Evolutionary conservation across 2,329 filamentous ascomycete genomes (phyloP), one percentile per base, ranked within the genome.

Genomic region (Talaromyces atroroseus): DNA sequence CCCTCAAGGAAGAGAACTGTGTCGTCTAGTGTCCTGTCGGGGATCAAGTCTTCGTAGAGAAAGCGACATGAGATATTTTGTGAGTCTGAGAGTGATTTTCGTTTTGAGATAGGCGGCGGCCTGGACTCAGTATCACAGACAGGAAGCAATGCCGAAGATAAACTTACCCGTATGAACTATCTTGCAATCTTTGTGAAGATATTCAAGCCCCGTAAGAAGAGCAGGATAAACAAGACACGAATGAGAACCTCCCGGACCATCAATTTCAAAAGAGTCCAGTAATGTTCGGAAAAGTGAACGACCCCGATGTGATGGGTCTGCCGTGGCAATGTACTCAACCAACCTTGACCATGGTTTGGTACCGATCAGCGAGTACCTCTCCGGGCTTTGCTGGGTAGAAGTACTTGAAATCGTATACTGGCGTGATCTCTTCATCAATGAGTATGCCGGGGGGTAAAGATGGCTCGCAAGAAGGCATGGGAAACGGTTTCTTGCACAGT

Each of bases 151-250:
- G 56, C 8, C 69, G 64, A 60, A 73, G 70, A 56, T 68, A 61
- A 60, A 67, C 59, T 34, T 62, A 78, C 76, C 76, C 49, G 76
- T 75, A 59, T 80, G 76, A 40, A 78, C 71, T n/a, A 79, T 63
- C 10, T 71, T 59, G 63, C 75, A 78, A 59, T 78, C 73, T 2
- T 64, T 73, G 59, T 80, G 78, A 1, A 81, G 53, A 38, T 64
- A 80, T 36, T 80, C 74, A 38, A 80, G 60, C 0, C 73, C 76
- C 8, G 74, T 60, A 52, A 80, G 76, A 1, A 80, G 61, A 0
- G 65, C 70, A 6, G 66, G 67, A 65, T 73, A 71, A 12, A 74
- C 66, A 14, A 75, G 67, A 45, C 71, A 75, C 40, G 46, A 60
- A 61, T 74, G 67, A 44, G 44, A 49, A 44, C 55, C 51, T 34